Evolutionary conservation across 257 asterid genomes (phyloP).

Genomic region (Solanum megistacrolobum): DNA sequence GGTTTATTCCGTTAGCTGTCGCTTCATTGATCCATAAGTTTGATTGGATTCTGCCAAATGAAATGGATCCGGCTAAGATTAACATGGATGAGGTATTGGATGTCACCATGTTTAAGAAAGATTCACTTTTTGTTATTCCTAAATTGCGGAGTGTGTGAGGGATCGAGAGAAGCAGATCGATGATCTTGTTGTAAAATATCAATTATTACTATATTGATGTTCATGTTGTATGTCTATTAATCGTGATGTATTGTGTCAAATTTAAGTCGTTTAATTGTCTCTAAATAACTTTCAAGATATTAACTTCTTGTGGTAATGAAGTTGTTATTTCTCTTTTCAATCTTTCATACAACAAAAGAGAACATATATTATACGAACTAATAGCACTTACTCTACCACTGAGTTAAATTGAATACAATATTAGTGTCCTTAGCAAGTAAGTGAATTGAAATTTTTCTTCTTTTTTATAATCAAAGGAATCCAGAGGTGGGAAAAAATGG

Average conservation of each 20-base stretch:
- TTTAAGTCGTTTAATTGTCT: not conserved
- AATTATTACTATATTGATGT: not conserved
- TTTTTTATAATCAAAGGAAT: not conserved
- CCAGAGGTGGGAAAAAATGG: not conserved
- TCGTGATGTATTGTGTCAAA: not conserved
- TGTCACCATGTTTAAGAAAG: not conserved
- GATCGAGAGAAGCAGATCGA: not conserved
- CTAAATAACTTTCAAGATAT: not conserved
- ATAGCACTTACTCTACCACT: not conserved
- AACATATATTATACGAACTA: too few species aligned
- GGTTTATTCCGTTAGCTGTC: not conserved
- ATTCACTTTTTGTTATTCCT: constrained; percentile 1
- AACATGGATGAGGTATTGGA: constrained; percentile 2
- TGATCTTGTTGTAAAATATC: not conserved
- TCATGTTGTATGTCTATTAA: not conserved
- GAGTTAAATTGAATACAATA: not conserved
- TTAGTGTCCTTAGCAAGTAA: not conserved
- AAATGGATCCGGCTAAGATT: not conserved
- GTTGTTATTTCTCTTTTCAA: too few species aligned
- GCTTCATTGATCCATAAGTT: not conserved
- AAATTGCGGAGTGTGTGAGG: not conserved
- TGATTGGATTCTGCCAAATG: constrained; percentile 5
- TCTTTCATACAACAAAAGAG: too few species aligned
- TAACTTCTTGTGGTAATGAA: too few species aligned
- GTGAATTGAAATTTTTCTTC: not conserved